These are phyloP conservation scores for Hypoxylon sp. DNA, from an alignment of 2,329 filamentous ascomycete species.

Conservation along the genomic window DNA sequence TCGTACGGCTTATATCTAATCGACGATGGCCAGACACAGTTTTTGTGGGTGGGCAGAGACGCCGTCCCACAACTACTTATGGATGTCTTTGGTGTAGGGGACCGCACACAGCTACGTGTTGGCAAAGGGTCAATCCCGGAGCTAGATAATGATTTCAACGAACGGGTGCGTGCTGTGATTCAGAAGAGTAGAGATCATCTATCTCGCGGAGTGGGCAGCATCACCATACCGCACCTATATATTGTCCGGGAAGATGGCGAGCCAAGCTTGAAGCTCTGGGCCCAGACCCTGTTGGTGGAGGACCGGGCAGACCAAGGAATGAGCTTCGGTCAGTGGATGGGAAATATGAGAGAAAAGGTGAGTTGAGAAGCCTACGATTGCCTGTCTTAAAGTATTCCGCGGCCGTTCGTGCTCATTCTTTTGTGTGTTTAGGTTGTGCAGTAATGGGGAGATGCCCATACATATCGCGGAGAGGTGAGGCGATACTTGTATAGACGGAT, in stretches of 20 bases:
- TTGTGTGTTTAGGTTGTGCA: conserved; percentile 36
- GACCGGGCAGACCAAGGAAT: conserved; percentile 94
- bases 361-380: conserved; percentile 40
- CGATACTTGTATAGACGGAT: conserved; percentile 38
- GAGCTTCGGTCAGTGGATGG: conserved; percentile 94
- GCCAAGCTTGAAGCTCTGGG: conserved; percentile 94
- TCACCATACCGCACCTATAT: conserved; percentile 92
- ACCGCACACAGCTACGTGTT: conserved; percentile 86
- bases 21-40: conserved; percentile 97
- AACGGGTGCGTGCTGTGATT: conserved; percentile 88
- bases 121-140: conserved; percentile 90
- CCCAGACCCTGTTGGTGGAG: conserved; percentile 93
- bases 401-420: conserved; percentile 31
- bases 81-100: conserved; percentile 90
- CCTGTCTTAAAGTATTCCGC: conserved; percentile 32
- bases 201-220: conserved; percentile 89
- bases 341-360: conserved; percentile 93
- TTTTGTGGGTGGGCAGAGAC: conserved; percentile 95
- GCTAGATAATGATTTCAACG: conserved; percentile 95
- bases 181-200: conserved; percentile 92
- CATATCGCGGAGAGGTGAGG: conserved; percentile 4
- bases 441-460: conserved; percentile 16
- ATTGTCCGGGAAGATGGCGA: conserved; percentile 96
- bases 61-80: conserved; percentile 87
- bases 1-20: conserved; percentile 95